Evolutionary conservation across 2,329 filamentous ascomycete genomes (phyloP), one percentile per base, ranked within the genome.

Genomic region (Aspergillus fumigatiaffinis): DNA sequence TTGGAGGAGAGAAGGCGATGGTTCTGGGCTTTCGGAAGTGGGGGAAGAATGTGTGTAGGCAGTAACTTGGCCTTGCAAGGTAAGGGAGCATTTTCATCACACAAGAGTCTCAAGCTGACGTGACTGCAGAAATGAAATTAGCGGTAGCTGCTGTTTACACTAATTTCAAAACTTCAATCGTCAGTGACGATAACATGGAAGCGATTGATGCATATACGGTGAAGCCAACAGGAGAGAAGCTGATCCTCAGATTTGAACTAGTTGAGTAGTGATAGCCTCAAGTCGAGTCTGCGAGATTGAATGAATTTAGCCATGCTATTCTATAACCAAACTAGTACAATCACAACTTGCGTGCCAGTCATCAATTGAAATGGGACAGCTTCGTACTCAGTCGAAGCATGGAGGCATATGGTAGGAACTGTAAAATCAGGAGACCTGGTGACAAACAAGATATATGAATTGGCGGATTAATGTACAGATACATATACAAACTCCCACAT

Each of bases 91-190:
- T 50, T 7, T n/a, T 25, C 23, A 12, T 38, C 4, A 1, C 20
- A 2, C 1, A 9, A 49, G 48, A 17, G 21, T 38, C 28, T 8
- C 17, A 20, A 26, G 41, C 57, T 65, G 42, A 64, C 47, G 0
- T 28, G 4, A 50, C 53, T 65, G 67, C 64, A 88, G 88, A 90
- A 62, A 90, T 92, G 76, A 92, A 92, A 72, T 78, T 88, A 48
- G 83, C 87, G 4, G 75, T 88, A 32, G 87, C 88, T 0, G 82
- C 84, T 1, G 83, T 94, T 4, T 93, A 91, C 71, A 83, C 84
- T 3, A 89, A 87, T 55, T 89, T 84, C 68, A 80, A 71, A 5
- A 88, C 82, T 0, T 70, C 78, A 3, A 78, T 89, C 52, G 78
- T 89, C 2, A 77, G 88, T 56, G 87, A 89, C 62, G 76, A 79